phyloP scores from a whole-genome alignment of 2,329 filamentous ascomycete genomes.

The Claviceps digitariae region DNA sequence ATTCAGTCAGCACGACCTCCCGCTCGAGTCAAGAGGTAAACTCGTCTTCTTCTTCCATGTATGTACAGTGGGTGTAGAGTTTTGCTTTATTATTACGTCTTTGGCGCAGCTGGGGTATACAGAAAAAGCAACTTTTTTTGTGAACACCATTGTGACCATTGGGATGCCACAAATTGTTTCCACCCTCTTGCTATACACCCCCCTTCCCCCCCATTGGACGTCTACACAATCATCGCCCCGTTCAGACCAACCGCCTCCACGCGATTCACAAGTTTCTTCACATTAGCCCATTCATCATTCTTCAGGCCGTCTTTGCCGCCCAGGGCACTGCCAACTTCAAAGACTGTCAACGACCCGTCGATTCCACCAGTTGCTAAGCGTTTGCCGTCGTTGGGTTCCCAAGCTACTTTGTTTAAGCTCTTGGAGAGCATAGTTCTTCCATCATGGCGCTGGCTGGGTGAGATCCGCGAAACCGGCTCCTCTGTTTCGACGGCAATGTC shows the following conservation, averaged over 20 bases:
- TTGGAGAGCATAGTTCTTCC: conserved; percentile 59
- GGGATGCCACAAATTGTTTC: background rate
- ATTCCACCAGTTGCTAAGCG: conserved; percentile 82
- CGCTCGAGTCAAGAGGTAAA: too few relatives aligned
- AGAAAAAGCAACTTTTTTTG: background rate
- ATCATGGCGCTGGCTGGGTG: conserved; percentile 53
- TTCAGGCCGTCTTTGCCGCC: conserved; percentile 75
- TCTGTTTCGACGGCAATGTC: conserved; percentile 88
- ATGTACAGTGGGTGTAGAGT: background rate
- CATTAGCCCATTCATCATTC: conserved; percentile 81
- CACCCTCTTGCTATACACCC: background rate
- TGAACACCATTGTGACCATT: background rate
- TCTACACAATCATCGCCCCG: conserved; percentile 22
- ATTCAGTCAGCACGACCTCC: too few relatives aligned
- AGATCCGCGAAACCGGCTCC: conserved; percentile 72
- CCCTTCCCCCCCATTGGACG: too few relatives aligned
- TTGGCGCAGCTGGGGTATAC: conserved; percentile 1
- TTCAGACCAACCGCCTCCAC: conserved; percentile 50
- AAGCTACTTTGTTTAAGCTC: conserved; percentile 86
- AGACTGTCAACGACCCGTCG: conserved; percentile 80
- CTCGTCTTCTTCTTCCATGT: background rate
- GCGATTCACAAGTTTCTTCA: conserved; percentile 77
- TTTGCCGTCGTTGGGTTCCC: conserved; percentile 83
- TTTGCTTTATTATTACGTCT: background rate
- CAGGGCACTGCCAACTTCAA: conserved; percentile 73